These are phyloP conservation scores for Naganishia vaughanmartiniae DNA, from an alignment of 768 basidiomycete species.

Conservation along the genomic window DNA sequence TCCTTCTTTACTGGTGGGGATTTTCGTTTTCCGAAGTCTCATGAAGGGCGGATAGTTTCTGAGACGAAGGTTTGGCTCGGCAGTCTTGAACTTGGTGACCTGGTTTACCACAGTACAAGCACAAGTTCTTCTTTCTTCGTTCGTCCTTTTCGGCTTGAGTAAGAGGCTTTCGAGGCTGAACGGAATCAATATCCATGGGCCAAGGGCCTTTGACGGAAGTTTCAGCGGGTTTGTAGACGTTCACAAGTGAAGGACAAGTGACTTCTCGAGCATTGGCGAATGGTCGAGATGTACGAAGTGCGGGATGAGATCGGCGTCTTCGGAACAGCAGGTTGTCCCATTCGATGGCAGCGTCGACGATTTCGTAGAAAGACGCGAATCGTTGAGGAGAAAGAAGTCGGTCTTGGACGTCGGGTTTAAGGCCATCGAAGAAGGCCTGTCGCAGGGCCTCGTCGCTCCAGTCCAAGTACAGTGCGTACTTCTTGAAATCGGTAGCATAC, in stretches of 20 bases:
- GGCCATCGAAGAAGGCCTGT: conserved; percentile 2
- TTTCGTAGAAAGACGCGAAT: not conserved
- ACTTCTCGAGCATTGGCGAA: not conserved
- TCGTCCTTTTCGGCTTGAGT: not conserved
- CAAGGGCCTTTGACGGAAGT: not conserved
- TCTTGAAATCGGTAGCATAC: conserved; percentile 6
- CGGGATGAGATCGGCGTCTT: not conserved
- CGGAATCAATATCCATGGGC: not conserved
- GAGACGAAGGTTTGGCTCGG: not conserved
- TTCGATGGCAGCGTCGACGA: conserved; percentile 3
- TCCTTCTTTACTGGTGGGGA: conserved; percentile 10
- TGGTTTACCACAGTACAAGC: not conserved
- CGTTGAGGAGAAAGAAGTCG: conserved; percentile 3
- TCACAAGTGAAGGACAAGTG: not conserved
- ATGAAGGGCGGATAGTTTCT: not conserved
- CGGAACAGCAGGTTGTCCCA: conserved; percentile 2
- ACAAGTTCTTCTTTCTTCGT: not conserved
- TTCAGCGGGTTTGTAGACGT: not conserved
- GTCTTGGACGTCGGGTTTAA: not conserved
- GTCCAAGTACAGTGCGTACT: conserved; percentile 5
- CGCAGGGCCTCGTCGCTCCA: not conserved
- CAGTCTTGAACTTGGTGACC: not conserved
- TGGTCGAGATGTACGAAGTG: not conserved
- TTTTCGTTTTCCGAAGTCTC: conserved; percentile 4
- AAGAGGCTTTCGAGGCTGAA: not conserved